Evolutionary conservation across 192 early-diverging fungal species (phyloP).

Genomic region (Chytriomyces sp.): DNA sequence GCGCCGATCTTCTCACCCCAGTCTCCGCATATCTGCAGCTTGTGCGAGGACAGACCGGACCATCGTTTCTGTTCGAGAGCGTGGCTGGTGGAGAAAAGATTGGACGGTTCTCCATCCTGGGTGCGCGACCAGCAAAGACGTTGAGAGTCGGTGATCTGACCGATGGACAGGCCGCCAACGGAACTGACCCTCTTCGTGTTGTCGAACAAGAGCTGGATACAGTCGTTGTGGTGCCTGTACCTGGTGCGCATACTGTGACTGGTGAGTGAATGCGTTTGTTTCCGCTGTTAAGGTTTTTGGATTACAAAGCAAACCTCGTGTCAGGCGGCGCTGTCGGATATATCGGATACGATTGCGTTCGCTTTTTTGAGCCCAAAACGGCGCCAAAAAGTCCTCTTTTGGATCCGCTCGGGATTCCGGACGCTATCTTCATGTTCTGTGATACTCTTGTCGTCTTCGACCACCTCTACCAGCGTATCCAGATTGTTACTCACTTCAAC

Average conservation of each 20-base stretch:
- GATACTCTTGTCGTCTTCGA: constrained; percentile 97
- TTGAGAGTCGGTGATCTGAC: constrained; percentile 77
- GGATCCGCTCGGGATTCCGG: constrained; percentile 90
- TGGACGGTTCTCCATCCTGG: constrained; percentile 95
- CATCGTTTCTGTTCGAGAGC: constrained; percentile 95
- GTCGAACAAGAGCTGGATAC: constrained; percentile 84
- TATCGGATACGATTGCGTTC: constrained; percentile 95
- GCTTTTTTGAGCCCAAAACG: constrained; percentile 96
- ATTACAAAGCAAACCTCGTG: background rate
- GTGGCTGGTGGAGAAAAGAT: constrained; percentile 93
- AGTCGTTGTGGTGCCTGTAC: constrained; percentile 78
- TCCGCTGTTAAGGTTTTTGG: too few relatives aligned
- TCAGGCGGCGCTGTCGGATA: constrained; percentile 96
- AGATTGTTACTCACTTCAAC: constrained; percentile 85
- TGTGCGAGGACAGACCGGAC: constrained; percentile 52
- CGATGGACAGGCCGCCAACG: constrained; percentile 41
- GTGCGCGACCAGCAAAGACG: constrained; percentile 88
- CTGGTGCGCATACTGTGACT: constrained; percentile 84
- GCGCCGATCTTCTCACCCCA: constrained; percentile 93
- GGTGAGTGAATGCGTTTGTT: constrained; percentile 45
- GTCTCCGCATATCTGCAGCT: constrained; percentile 95
- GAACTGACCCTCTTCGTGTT: constrained; percentile 83
- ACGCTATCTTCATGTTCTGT: constrained; percentile 92
- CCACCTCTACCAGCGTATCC: constrained; percentile 87
- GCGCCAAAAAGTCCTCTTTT: constrained; percentile 59